phyloP scores from a whole-genome alignment of 371 early-diverging fungal species.

The Lichtheimia hyalospora region DNA sequence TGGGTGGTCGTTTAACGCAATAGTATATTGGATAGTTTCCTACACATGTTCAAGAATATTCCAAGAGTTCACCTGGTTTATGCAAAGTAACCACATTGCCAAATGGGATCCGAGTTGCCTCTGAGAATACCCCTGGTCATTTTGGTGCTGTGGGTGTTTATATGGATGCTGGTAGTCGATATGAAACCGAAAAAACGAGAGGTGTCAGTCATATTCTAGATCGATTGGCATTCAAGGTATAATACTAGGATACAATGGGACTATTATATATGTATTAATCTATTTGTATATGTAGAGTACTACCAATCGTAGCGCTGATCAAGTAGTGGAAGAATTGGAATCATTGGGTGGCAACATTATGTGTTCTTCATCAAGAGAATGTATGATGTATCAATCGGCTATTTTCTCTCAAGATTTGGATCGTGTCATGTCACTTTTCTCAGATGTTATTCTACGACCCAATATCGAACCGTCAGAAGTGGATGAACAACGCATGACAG shows the following conservation, averaged over 20 bases:
- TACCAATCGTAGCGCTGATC: constrained; percentile 57
- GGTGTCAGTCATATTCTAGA: constrained; percentile 89
- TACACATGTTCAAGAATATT: constrained; percentile 45
- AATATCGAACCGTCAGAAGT: constrained; percentile 72
- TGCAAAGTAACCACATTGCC: constrained; percentile 72
- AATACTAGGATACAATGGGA: no score
- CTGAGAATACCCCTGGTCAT: constrained; percentile 82
- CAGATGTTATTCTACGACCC: constrained; percentile 81
- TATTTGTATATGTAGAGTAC: constrained; percentile 46
- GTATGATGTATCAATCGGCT: constrained; percentile 92
- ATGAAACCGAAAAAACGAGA: constrained; percentile 70
- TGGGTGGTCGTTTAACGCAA: background rate
- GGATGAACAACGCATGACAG: constrained; percentile 77
- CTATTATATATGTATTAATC: no score
- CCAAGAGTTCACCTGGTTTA: constrained; percentile 38
- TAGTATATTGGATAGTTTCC: constrained; percentile 17
- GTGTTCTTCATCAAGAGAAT: constrained; percentile 90
- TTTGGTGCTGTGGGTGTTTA: constrained; percentile 89
- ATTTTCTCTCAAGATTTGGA: constrained; percentile 84
- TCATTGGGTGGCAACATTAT: constrained; percentile 88
- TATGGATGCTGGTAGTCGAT: constrained; percentile 88
- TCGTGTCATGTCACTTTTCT: constrained; percentile 71
- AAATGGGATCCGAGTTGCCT: constrained; percentile 87
- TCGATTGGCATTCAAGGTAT: constrained; percentile 89
- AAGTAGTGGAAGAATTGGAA: constrained; percentile 80